A percentile compares a stretch with the other conserved stretches of the same genome.
Evolutionary conservation across 78 protist species (phyloP).

Genomic region (Guillardia theta): DNA sequence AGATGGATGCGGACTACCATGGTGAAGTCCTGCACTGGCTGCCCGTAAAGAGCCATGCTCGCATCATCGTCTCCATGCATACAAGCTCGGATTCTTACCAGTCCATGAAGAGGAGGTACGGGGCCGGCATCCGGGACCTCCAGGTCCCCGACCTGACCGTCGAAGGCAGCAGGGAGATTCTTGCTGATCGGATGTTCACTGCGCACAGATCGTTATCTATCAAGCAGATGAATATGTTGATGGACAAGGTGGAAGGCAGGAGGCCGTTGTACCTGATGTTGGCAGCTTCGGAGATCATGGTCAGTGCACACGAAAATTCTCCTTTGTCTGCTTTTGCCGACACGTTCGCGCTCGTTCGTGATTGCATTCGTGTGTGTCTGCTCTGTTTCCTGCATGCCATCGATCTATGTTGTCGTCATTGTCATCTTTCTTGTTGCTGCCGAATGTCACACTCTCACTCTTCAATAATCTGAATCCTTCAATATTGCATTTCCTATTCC

Average conservation of each 20-base stretch:
- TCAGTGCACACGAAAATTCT: too few relatives aligned
- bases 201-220: neutral
- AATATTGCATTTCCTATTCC: too few relatives aligned
- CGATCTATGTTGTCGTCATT: too few relatives aligned
- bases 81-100: neutral
- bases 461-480: too few relatives aligned
- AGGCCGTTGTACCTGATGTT: neutral
- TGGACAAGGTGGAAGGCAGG: neutral
- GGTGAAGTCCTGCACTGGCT: slow-evolving; percentile 12
- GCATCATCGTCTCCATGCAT: neutral
- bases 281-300: neutral
- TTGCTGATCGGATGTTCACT: slow-evolving; percentile 3
- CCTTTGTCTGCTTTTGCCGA: too few relatives aligned
- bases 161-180: neutral
- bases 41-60: neutral
- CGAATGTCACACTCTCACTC: too few relatives aligned
- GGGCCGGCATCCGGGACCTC: neutral
- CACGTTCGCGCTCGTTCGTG: too few relatives aligned
- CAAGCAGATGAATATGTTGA: neutral
- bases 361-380: too few relatives aligned
- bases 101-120: neutral
- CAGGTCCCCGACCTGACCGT: neutral
- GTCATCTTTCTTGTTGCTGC: too few relatives aligned
- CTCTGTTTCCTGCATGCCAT: too few relatives aligned
- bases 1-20: neutral